phyloP scores from a whole-genome alignment of 805 yeast species.

The Suhomyces faveliae region DNA sequence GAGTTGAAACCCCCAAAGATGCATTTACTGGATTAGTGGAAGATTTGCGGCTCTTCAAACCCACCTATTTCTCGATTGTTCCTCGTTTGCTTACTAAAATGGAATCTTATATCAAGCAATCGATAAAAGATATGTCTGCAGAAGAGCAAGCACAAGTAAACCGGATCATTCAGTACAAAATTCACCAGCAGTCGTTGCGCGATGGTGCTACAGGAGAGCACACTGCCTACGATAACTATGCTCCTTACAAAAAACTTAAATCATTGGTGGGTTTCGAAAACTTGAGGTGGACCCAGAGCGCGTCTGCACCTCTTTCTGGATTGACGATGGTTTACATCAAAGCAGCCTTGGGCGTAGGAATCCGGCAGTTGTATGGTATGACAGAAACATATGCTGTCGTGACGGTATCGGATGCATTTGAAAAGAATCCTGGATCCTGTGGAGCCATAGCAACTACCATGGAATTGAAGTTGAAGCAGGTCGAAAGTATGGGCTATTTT shows the following conservation, averaged over 20 bases:
- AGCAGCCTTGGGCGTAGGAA: slow-evolving; percentile 35
- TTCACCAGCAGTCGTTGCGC: slow-evolving; percentile 4
- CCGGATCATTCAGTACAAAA: slow-evolving; percentile 11
- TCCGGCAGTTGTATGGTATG: slow-evolving; percentile 57
- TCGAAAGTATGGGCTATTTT: slow-evolving; percentile 19
- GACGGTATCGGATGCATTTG: slow-evolving; percentile 17
- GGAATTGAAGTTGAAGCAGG: slow-evolving; percentile 20
- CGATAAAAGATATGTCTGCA: slow-evolving; percentile 3
- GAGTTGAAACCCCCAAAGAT: slow-evolving; percentile 10
- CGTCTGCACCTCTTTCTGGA: slow-evolving; percentile 27
- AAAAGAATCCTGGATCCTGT: slow-evolving; percentile 25
- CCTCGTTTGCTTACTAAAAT: slow-evolving; percentile 39
- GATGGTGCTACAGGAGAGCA: slow-evolving; percentile 12
- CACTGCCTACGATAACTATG: slow-evolving; percentile 14
- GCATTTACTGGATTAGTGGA: slow-evolving; percentile 26
- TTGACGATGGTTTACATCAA: slow-evolving; percentile 23
- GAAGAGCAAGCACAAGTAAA: slow-evolving; percentile 6
- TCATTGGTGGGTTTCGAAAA: slow-evolving; percentile 18
- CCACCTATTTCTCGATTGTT: slow-evolving; percentile 31
- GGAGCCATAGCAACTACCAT: slow-evolving; percentile 19
- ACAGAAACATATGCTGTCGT: slow-evolving; percentile 27
- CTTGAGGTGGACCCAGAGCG: slow-evolving; percentile 28
- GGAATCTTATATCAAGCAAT: slow-evolving; percentile 21
- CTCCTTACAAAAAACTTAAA: slow-evolving; percentile 12
- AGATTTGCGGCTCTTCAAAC: slow-evolving; percentile 28